phyloP scores from a whole-genome alignment of 2,329 filamentous ascomycete species.

The Pseudonectria foliicola region DNA sequence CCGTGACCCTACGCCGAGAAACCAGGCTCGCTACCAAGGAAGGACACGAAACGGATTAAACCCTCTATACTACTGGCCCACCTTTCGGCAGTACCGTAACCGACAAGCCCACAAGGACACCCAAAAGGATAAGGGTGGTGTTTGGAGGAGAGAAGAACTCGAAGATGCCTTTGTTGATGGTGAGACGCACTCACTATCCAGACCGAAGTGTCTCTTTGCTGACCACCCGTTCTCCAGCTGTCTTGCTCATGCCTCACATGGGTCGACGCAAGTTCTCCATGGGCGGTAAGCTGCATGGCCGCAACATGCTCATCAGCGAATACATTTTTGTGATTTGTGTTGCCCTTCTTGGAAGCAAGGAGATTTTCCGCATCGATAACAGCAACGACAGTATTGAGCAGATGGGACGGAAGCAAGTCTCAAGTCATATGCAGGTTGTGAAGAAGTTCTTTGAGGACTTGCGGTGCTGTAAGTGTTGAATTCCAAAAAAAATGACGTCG shows the following conservation, averaged over 20 bases:
- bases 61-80: conserved; percentile 54
- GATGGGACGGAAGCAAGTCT: conserved; percentile 57
- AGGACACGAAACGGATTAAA: conserved; percentile 38
- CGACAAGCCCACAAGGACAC: conserved; percentile 58
- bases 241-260: conserved; percentile 59
- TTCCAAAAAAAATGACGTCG: too few relatives aligned
- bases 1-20: conserved; percentile 29
- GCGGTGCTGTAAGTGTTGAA: conserved; percentile 49
- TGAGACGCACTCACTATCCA: conserved; percentile 28
- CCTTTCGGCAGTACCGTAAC: conserved; percentile 59
- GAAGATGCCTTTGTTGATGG: conserved; percentile 63
- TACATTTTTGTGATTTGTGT: conserved; percentile 48
- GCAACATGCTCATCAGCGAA: conserved; percentile 64
- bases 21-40: conserved; percentile 29
- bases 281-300: conserved; percentile 55
- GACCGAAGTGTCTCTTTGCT: conserved; percentile 7
- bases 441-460: conserved; percentile 59
- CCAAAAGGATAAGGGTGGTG: conserved; percentile 54
- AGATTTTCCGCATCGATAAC: conserved; percentile 37
- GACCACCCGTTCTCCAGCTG: conserved; percentile 35
- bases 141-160: conserved; percentile 42
- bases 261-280: conserved; percentile 60
- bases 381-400: conserved; percentile 38
- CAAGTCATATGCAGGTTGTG: conserved; percentile 64
- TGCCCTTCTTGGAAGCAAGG: conserved; percentile 32